Evolutionary conservation across 805 yeast species (phyloP).

Genomic region (Candida odintsovae): DNA sequence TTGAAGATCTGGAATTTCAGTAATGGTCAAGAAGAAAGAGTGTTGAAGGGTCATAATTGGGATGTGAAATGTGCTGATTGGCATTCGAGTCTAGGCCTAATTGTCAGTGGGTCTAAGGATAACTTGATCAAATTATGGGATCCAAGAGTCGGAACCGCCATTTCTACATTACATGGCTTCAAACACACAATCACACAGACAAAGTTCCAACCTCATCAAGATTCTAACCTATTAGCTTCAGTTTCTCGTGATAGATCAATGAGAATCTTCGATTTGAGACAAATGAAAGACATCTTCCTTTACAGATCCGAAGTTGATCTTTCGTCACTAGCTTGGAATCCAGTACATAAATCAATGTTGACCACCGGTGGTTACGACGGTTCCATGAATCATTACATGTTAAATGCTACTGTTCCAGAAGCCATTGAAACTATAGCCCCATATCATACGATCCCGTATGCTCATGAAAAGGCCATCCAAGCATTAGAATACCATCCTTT

Average conservation of each 20-base stretch:
- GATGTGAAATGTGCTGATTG: conserved; percentile 96
- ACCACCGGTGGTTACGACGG: conserved; percentile 92
- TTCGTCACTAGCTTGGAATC: conserved; percentile 89
- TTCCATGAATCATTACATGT: conserved; percentile 65
- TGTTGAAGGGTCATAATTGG: conserved; percentile 93
- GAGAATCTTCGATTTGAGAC: conserved; percentile 80
- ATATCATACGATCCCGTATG: conserved; percentile 70
- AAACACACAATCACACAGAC: conserved; percentile 91
- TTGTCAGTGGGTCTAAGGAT: conserved; percentile 93
- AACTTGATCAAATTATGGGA: conserved; percentile 94
- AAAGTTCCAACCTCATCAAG: conserved; percentile 66
- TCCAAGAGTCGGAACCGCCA: conserved; percentile 71
- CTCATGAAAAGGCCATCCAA: conserved; percentile 91
- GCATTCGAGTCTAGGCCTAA: conserved; percentile 85
- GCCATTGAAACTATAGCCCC: conserved; percentile 36
- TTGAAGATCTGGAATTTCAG: conserved; percentile 94
- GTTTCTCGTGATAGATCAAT: conserved; percentile 86
- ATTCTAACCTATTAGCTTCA: conserved; percentile 76
- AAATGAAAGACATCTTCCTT: conserved; percentile 69
- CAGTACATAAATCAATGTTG: conserved; percentile 70
- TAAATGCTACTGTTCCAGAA: conserved; percentile 39
- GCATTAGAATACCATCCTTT: conserved; percentile 88
- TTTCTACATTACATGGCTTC: conserved; percentile 82
- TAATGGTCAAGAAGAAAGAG: conserved; percentile 76
- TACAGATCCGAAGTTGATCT: conserved; percentile 82